Conservation (phyloP, 306 rosid genomes). For the Acacia melanoxylon region DNA sequence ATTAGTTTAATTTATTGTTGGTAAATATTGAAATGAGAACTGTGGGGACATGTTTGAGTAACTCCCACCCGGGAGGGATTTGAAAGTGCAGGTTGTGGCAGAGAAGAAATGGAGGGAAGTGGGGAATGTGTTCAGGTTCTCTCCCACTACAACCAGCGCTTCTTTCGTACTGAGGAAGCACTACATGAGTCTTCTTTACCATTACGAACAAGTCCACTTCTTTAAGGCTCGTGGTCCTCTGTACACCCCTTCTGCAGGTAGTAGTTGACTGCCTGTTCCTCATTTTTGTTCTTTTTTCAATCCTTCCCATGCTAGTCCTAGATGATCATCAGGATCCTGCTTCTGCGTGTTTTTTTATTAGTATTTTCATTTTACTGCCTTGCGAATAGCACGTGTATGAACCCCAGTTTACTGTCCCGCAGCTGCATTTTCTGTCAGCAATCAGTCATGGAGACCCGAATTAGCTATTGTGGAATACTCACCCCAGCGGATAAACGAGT, state of each 20-base stretch:
- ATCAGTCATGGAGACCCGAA: slow-evolving; percentile 63
- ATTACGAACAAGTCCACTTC: slow-evolving; percentile 86
- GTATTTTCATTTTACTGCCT: neutral
- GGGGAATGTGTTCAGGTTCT: slow-evolving; percentile 74
- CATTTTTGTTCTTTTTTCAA: neutral
- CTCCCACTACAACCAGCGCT: slow-evolving; percentile 92
- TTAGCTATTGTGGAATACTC: slow-evolving; percentile 76
- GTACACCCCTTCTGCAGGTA: slow-evolving; percentile 60
- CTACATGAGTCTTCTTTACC: slow-evolving; percentile 75
- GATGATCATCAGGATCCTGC: neutral
- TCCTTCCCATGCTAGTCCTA: neutral
- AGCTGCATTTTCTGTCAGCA: slow-evolving; percentile 57
- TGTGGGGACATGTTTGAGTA: neutral
- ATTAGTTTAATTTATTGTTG: neutral
- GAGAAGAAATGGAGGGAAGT: slow-evolving; percentile 99
- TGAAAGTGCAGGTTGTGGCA: slow-evolving; percentile 63
- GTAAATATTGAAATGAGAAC: neutral
- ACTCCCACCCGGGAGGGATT: neutral
- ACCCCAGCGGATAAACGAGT: slow-evolving; percentile 39
- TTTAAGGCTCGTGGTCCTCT: slow-evolving; percentile 67
- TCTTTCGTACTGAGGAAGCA: slow-evolving; percentile 89
- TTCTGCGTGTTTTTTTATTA: neutral
- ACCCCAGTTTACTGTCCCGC: slow-evolving; percentile 10
- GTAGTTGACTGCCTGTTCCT: neutral
- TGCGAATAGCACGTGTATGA: neutral